phyloP scores from a whole-genome alignment of 345 rosid genomes.

The Diplotaxis tenuifolia region DNA sequence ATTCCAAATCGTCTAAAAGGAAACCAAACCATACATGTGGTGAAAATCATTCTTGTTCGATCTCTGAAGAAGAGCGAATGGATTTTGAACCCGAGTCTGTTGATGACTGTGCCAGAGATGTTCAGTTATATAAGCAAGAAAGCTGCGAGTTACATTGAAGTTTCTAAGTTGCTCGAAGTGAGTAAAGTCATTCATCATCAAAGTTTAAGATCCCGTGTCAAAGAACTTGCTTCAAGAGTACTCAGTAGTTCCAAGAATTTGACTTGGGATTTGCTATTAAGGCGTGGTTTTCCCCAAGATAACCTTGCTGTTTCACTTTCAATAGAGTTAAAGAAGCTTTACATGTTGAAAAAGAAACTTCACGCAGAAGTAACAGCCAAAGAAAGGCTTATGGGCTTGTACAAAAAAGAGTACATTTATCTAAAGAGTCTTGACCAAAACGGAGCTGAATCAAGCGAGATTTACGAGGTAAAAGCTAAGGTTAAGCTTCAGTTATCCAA shows the following conservation, averaged over 20 bases:
- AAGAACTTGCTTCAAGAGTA: too few relatives aligned
- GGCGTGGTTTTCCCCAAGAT: conserved; percentile 8
- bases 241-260: too few relatives aligned
- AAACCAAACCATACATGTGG: too few relatives aligned
- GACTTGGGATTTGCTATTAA: background rate
- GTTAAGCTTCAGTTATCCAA: conserved; percentile 5
- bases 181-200: conserved; percentile 24
- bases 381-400: conserved; percentile 28
- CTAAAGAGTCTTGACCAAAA: conserved; percentile 11
- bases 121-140: conserved; percentile 3
- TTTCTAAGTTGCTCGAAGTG: conserved; percentile 30
- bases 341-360: conserved; percentile 33
- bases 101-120: too few relatives aligned
- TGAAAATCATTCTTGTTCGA: too few relatives aligned
- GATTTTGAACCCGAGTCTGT: too few relatives aligned
- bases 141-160: background rate
- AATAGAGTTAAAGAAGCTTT: conserved; percentile 20
- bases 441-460: conserved; percentile 9
- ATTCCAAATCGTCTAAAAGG: too few relatives aligned
- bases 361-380: too few relatives aligned
- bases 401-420: too few relatives aligned
- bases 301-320: conserved; percentile 4
- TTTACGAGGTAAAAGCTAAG: conserved; percentile 5
- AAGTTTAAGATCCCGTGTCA: conserved; percentile 26
- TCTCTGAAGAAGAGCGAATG: too few relatives aligned